These are phyloP conservation scores for Hsuehochloa calcarea DNA, from an alignment of 176 grass and related monocot genomes.

Conservation along the genomic window DNA sequence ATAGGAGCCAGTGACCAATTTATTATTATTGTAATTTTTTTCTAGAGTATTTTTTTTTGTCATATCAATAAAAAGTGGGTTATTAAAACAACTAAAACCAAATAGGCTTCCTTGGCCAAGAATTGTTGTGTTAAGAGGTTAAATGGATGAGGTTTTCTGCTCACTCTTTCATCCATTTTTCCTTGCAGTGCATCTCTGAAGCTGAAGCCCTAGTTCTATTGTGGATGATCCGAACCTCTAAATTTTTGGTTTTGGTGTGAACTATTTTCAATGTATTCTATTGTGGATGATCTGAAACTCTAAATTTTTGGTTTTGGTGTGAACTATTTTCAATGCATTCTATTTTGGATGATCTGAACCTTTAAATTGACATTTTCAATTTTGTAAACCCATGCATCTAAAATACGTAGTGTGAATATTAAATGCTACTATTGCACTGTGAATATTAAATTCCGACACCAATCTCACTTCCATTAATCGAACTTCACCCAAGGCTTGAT, in stretches of 20 bases:
- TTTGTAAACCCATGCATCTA: too few species aligned
- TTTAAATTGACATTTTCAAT: background rate
- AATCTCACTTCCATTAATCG: too few species aligned
- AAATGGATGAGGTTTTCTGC: slow-evolving; percentile 32
- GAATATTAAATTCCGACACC: too few species aligned
- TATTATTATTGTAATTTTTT: too few species aligned
- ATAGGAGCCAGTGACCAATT: too few species aligned
- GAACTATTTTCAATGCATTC: background rate
- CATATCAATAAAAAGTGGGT: too few species aligned
- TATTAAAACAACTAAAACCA: background rate
- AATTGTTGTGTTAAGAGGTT: background rate
- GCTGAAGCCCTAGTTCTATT: slow-evolving; percentile 8
- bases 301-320: background rate
- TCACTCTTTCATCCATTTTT: background rate
- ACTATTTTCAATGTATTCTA: background rate
- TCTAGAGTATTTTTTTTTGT: too few species aligned
- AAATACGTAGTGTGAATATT: too few species aligned
- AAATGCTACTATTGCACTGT: too few species aligned
- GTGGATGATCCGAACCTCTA: background rate
- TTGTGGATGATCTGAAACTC: background rate
- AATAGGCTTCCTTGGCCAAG: background rate
- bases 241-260: background rate
- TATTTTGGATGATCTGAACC: background rate
- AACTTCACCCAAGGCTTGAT: too few species aligned
- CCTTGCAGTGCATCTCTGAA: slow-evolving; percentile 33